Conservation (phyloP, 2,329 filamentous ascomycete genomes). For the Cadophora sp. region DNA sequence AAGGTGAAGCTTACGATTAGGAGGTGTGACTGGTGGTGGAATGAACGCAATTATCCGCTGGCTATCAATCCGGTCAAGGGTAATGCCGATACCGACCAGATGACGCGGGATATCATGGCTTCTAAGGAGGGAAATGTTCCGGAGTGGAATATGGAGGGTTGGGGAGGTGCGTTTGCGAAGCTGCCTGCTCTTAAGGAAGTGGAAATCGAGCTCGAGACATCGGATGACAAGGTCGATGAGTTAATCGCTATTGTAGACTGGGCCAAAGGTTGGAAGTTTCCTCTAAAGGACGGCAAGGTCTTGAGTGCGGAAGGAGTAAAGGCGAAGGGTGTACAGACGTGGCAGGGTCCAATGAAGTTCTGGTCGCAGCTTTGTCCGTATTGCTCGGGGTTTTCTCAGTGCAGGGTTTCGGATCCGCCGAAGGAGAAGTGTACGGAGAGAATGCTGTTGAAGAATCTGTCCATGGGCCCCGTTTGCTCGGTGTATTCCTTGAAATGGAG, state of each 20-base stretch:
- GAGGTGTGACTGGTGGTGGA: conserved; percentile 40
- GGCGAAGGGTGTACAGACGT: conserved; percentile 16
- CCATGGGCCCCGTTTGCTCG: conserved; percentile 15
- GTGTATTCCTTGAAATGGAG: conserved; percentile 9
- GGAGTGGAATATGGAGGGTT: conserved; percentile 21
- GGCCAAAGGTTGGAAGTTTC: conserved; percentile 37
- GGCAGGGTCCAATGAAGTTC: conserved; percentile 27
- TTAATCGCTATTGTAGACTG: conserved; percentile 33
- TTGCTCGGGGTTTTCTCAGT: conserved; percentile 14
- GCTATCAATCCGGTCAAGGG: conserved; percentile 33
- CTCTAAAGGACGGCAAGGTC: conserved; percentile 23
- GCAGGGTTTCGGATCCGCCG: not conserved
- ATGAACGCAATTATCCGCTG: conserved; percentile 31
- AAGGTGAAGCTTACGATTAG: conserved; percentile 37
- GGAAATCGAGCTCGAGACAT: conserved; percentile 38
- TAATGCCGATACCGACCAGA: conserved; percentile 7
- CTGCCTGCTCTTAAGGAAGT: conserved; percentile 30
- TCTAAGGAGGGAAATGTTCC: not conserved
- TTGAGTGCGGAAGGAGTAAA: conserved; percentile 29
- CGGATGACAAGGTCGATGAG: conserved; percentile 37
- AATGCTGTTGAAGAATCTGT: not conserved
- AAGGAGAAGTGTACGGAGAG: conserved; percentile 15
- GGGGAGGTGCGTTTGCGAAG: conserved; percentile 34
- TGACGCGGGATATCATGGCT: conserved; percentile 22
- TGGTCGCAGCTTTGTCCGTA: conserved; percentile 33